Conservation (phyloP, 2,329 filamentous ascomycete species). For the Pseudopyrenochaeta lycopersici region DNA sequence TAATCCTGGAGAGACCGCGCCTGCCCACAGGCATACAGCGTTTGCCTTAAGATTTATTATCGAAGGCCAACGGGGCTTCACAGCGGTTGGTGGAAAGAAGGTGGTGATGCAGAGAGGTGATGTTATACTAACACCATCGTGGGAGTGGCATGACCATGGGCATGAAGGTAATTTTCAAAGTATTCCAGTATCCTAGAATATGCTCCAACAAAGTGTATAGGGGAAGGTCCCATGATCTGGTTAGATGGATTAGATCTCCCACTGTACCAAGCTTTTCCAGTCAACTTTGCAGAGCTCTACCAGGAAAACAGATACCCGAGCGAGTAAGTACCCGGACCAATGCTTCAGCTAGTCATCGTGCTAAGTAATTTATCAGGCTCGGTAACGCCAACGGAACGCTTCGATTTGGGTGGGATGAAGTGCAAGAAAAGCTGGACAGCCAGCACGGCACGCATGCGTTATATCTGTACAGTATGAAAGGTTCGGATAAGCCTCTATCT, state of each 20-base stretch:
- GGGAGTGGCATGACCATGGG: conserved; percentile 68
- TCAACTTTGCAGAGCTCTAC: conserved; percentile 63
- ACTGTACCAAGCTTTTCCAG: conserved; percentile 57
- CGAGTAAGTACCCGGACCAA: conserved; percentile 19
- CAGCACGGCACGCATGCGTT: conserved; percentile 34
- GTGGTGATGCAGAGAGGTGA: conserved; percentile 62
- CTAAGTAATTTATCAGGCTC: not conserved
- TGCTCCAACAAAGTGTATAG: not conserved
- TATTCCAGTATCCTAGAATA: not conserved
- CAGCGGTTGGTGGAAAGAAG: conserved; percentile 62
- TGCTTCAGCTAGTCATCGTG: conserved; percentile 52
- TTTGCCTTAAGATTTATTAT: conserved; percentile 67
- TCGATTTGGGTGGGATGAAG: conserved; percentile 48
- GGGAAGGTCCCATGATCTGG: conserved; percentile 62
- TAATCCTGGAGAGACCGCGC: conserved; percentile 63
- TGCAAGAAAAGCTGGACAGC: conserved; percentile 53
- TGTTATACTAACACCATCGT: conserved; percentile 64
- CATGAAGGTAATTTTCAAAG: conserved; percentile 55
- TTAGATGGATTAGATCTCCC: conserved; percentile 65
- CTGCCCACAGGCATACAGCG: conserved; percentile 63
- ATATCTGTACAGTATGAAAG: conserved; percentile 47
- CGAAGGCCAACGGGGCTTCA: conserved; percentile 62
- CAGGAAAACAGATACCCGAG: conserved; percentile 59
- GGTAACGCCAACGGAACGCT: not conserved
- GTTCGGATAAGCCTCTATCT: conserved; percentile 48